These are phyloP conservation scores for Fistulinella prunicolor DNA, from an alignment of 768 basidiomycete genomes.

Conservation along the genomic window DNA sequence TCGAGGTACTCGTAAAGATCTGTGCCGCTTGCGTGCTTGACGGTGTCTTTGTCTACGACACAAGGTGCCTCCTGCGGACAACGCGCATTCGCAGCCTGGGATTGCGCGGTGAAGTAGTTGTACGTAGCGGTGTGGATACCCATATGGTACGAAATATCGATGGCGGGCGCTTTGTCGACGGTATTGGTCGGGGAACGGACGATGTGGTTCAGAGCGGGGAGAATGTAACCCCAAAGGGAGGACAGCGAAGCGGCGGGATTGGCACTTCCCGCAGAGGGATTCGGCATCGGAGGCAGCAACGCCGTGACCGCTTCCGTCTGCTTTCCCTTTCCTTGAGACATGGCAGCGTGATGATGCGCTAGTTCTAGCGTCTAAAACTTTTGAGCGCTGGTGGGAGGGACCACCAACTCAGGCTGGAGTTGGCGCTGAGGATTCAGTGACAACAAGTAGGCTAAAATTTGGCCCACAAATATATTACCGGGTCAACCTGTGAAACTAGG, in stretches of 20 bases:
- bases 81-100: constrained; percentile 40
- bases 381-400: too few species aligned
- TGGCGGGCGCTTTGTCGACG: constrained; percentile 59
- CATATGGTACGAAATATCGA: constrained; percentile 70
- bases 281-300: constrained; percentile 40
- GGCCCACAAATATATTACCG: constrained; percentile 5
- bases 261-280: constrained; percentile 60
- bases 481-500: constrained; percentile 3
- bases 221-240: constrained; percentile 70
- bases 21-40: constrained; percentile 45
- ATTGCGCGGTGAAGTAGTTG: constrained; percentile 71
- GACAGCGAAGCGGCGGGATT: constrained; percentile 73
- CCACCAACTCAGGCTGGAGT: too few species aligned
- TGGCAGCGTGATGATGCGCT: too few species aligned
- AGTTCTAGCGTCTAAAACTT: too few species aligned
- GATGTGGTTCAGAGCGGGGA: constrained; percentile 76
- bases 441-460: not conserved
- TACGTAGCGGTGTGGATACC: constrained; percentile 81
- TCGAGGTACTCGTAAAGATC: constrained; percentile 76
- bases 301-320: constrained; percentile 17
- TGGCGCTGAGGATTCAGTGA: too few species aligned
- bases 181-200: constrained; percentile 65
- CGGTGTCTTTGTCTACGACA: constrained; percentile 28
- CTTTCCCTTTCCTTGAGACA: constrained; percentile 34
- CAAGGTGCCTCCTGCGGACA: constrained; percentile 7